Evolutionary conservation across 192 early-diverging fungal genomes (phyloP).

Genomic region (Bifiguratus adelaidae): DNA sequence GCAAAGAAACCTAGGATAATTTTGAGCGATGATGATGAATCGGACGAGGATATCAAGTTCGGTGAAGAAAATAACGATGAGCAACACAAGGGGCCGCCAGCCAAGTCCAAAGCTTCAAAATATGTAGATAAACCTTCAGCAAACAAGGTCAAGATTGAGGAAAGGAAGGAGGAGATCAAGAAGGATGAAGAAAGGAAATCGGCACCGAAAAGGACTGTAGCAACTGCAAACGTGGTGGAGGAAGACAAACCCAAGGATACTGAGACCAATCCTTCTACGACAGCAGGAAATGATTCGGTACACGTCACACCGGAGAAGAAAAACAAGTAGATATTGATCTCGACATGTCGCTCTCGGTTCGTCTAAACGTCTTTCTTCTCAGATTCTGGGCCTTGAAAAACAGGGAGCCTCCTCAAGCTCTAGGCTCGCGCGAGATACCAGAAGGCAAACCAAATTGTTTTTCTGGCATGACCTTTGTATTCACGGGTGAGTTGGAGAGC

Average conservation of each 20-base stretch:
- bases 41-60: background rate
- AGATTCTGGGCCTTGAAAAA: slow-evolving; percentile 11
- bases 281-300: background rate
- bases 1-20: background rate
- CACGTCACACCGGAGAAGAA: background rate
- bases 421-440: slow-evolving; percentile 18
- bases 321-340: background rate
- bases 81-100: background rate
- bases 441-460: slow-evolving; percentile 13
- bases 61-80: background rate
- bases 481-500: slow-evolving; percentile 81
- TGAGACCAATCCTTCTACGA: background rate
- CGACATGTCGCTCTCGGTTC: background rate
- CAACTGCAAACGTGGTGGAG: background rate
- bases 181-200: background rate
- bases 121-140: background rate
- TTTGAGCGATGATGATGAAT: background rate
- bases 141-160: background rate
- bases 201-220: background rate
- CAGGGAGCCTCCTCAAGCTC: slow-evolving; percentile 8
- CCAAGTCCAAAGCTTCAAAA: background rate
- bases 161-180: background rate
- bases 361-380: background rate
- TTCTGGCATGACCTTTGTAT: slow-evolving; percentile 74
- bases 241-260: background rate